A percentile compares a stretch with the other conserved stretches of the same genome.
Evolutionary conservation across 2,329 filamentous ascomycete genomes (phyloP).

Genomic region (Lachnellula cervina): DNA sequence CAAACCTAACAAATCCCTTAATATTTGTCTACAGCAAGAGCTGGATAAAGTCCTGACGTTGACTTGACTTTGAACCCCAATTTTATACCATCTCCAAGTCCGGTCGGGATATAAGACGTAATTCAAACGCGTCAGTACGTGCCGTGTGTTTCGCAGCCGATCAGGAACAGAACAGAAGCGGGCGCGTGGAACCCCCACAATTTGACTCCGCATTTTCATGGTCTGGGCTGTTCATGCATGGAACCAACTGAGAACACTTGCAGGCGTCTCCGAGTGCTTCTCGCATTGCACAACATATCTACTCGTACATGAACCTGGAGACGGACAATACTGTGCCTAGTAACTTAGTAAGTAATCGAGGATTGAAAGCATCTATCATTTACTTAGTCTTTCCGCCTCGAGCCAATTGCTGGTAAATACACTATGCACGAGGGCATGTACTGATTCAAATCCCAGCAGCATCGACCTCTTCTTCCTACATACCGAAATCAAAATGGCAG

Average conservation of each 20-base stretch:
- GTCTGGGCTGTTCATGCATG: background rate
- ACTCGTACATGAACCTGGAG: background rate
- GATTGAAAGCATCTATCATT: too few species aligned
- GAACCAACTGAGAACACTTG: background rate
- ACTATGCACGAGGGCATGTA: background rate
- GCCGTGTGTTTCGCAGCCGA: background rate
- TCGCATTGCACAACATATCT: background rate
- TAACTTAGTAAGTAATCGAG: too few species aligned
- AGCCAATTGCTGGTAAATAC: too few species aligned
- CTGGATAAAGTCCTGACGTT: too few species aligned
- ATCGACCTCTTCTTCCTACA: background rate
- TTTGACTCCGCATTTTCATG: constrained; percentile 10
- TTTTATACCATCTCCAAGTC: background rate
- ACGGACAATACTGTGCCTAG: too few species aligned
- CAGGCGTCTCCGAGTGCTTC: background rate
- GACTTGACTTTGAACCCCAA: background rate
- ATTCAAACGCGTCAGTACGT: background rate
- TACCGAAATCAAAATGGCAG: constrained; percentile 13
- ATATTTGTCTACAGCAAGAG: too few species aligned
- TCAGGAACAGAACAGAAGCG: background rate
- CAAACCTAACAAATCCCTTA: too few species aligned
- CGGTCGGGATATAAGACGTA: background rate
- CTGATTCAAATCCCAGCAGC: background rate
- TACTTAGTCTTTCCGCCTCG: too few species aligned
- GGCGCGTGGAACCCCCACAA: constrained; percentile 7